These are phyloP conservation scores for Solanum neorickii DNA, from an alignment of 257 asterid genomes.

Conservation along the genomic window DNA sequence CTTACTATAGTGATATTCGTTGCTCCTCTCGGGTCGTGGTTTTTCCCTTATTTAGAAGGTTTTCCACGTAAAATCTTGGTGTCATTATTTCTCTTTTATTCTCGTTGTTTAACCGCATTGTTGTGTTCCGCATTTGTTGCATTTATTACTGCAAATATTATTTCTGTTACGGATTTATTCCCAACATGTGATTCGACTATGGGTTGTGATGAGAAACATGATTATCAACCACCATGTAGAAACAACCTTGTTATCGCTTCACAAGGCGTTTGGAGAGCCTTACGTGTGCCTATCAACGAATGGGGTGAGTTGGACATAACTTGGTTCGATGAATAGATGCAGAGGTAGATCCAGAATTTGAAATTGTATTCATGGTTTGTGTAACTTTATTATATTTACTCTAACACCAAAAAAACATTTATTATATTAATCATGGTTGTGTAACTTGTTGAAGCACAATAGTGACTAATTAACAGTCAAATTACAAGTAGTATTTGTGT, in stretches of 20 bases:
- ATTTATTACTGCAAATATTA: no score
- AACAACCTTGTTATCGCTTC: constrained; percentile 21
- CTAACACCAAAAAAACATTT: background rate
- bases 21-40: no score
- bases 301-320: constrained; percentile 2
- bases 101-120: no score
- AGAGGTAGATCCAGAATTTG: background rate
- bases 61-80: no score
- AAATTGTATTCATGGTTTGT: background rate
- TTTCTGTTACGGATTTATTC: no score
- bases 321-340: background rate
- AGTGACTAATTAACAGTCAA: background rate
- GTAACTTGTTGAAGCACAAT: background rate
- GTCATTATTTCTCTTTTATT: no score
- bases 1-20: no score
- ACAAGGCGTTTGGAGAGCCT: constrained; percentile 18
- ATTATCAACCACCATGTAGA: constrained; percentile 12
- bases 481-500: background rate
- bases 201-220: constrained; percentile 14
- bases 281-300: constrained; percentile 3
- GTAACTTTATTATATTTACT: background rate
- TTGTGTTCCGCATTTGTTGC: no score
- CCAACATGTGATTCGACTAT: constrained; percentile 8
- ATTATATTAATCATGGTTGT: background rate
- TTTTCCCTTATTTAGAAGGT: no score